These are phyloP conservation scores for Penicillium oxalicum DNA, from an alignment of 2,329 filamentous ascomycete species.

Conservation along the genomic window DNA sequence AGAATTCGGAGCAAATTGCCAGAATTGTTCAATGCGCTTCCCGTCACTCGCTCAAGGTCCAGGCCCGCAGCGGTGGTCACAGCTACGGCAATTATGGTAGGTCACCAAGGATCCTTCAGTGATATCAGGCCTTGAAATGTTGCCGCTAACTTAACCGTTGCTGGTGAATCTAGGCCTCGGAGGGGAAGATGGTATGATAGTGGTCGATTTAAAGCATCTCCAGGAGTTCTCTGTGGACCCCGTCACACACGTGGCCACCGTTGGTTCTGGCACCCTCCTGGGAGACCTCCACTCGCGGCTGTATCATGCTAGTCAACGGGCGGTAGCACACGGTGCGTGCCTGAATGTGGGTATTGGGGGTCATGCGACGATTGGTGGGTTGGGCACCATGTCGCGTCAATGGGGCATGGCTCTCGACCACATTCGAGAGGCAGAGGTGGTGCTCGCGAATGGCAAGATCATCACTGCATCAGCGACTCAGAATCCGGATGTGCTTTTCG, in stretches of 20 bases:
- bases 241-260: slow-evolving; percentile 27
- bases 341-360: slow-evolving; percentile 37
- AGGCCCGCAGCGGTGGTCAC: slow-evolving; percentile 20
- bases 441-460: slow-evolving; percentile 39
- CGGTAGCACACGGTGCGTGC: slow-evolving; percentile 37
- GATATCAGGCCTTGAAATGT: too few relatives aligned
- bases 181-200: slow-evolving; percentile 26
- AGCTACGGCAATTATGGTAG: slow-evolving; percentile 40
- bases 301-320: slow-evolving; percentile 25
- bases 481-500: slow-evolving; percentile 32
- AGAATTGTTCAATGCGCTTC: slow-evolving; percentile 17
- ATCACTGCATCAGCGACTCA: slow-evolving; percentile 25
- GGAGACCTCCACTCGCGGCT: slow-evolving; percentile 30
- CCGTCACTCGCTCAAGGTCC: slow-evolving; percentile 13
- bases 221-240: slow-evolving; percentile 30
- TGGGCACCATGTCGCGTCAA: slow-evolving; percentile 40
- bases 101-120: background rate
- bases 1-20: slow-evolving; percentile 12
- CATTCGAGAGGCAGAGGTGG: slow-evolving; percentile 45
- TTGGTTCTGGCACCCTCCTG: slow-evolving; percentile 32
- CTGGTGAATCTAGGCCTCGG: slow-evolving; percentile 24
- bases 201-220: slow-evolving; percentile 29
- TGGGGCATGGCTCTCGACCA: slow-evolving; percentile 51
- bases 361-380: slow-evolving; percentile 37
- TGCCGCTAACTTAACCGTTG: too few relatives aligned